These are phyloP conservation scores for Tulasnella sp. DNA, from an alignment of 768 basidiomycete species.

Conservation along the genomic window DNA sequence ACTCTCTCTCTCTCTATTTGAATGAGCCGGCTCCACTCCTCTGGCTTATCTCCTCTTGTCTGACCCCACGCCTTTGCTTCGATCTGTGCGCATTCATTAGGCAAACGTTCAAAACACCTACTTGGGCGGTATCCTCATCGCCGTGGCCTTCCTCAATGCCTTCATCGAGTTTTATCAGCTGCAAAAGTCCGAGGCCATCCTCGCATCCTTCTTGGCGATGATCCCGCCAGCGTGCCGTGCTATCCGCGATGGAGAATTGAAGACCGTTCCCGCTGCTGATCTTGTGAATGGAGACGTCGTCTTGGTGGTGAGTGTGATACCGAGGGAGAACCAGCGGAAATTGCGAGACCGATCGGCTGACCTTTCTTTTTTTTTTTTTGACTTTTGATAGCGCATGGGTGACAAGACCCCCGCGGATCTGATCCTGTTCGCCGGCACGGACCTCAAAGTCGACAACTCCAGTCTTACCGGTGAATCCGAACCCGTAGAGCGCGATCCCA, in stretches of 20 bases:
- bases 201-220: constrained; percentile 62
- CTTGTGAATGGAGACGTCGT: constrained; percentile 60
- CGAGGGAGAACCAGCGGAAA: not conserved
- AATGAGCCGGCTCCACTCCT: too few relatives aligned
- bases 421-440: constrained; percentile 45
- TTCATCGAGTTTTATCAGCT: constrained; percentile 60
- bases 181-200: constrained; percentile 62
- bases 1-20: not conserved
- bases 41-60: constrained; percentile 14
- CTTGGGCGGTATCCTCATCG: constrained; percentile 48
- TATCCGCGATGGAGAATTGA: constrained; percentile 45
- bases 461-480: constrained; percentile 62
- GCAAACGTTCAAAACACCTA: constrained; percentile 55
- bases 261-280: constrained; percentile 45
- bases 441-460: constrained; percentile 61
- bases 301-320: constrained; percentile 35
- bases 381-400: constrained; percentile 44
- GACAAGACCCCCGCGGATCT: constrained; percentile 65
- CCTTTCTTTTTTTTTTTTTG: not conserved
- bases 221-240: constrained; percentile 59
- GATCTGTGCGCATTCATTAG: constrained; percentile 24
- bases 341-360: constrained; percentile 8
- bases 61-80: constrained; percentile 10
- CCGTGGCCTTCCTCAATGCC: constrained; percentile 41
- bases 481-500: constrained; percentile 46